Percentiles rank a stretch among this genome's conserved stretches.
Evolutionary conservation across 495 filamentous ascomycete genomes (phyloP).

Genomic region (Trichocladium antarcticum): DNA sequence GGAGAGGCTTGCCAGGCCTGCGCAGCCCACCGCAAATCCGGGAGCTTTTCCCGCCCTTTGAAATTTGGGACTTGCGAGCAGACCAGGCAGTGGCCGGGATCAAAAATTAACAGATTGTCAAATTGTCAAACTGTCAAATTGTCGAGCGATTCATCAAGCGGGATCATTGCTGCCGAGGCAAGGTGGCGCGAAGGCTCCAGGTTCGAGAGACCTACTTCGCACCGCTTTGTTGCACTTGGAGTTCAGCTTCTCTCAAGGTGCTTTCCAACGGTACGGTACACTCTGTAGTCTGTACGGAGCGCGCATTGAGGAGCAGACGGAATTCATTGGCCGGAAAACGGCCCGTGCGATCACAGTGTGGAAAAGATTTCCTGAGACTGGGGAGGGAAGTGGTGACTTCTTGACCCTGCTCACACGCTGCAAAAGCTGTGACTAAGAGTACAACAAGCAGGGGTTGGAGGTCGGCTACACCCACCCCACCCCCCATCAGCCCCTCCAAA

Average conservation of each 20-base stretch:
- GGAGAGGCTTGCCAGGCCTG: too few relatives aligned
- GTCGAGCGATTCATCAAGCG: slow-evolving; percentile 17
- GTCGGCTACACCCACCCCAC: slow-evolving; percentile 12
- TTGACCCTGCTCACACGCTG: slow-evolving; percentile 2
- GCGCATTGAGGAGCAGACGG: background rate
- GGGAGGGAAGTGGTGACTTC: slow-evolving; percentile 7
- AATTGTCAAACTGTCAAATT: too few relatives aligned
- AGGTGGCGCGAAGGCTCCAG: too few relatives aligned
- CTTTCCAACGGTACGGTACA: too few relatives aligned
- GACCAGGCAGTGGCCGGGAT: slow-evolving; percentile 8
- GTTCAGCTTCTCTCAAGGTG: too few relatives aligned
- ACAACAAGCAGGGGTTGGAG: slow-evolving; percentile 6
- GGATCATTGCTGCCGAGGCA: too few relatives aligned
- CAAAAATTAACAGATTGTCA: too few relatives aligned
- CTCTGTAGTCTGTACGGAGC: too few relatives aligned
- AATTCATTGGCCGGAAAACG: slow-evolving; percentile 6
- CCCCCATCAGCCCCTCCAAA: slow-evolving; percentile 11
- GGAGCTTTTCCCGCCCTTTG: slow-evolving; percentile 16
- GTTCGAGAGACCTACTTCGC: background rate
- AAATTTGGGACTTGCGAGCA: slow-evolving; percentile 13
- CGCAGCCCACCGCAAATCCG: slow-evolving; percentile 17
- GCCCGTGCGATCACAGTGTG: slow-evolving; percentile 9
- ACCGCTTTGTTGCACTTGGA: too few relatives aligned
- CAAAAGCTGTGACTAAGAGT: slow-evolving; percentile 9
- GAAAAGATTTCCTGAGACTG: slow-evolving; percentile 1